These are phyloP conservation scores for Bipolaris gigantea DNA, from an alignment of 2,329 filamentous ascomycete species.

Conservation along the genomic window DNA sequence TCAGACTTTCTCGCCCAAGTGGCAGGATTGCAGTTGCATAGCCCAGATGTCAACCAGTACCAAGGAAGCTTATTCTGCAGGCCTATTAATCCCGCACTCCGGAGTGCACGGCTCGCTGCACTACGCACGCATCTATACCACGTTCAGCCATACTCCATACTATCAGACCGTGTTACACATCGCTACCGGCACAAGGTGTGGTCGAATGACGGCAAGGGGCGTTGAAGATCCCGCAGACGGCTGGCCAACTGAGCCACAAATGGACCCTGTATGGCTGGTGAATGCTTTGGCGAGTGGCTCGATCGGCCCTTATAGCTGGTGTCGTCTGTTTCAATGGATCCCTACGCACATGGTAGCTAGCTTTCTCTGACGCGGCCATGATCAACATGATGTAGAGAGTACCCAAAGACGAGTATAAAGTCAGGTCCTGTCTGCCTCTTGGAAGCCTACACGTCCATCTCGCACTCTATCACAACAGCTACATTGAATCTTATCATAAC, in stretches of 20 bases:
- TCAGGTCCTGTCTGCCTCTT: background rate
- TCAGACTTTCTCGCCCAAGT: background rate
- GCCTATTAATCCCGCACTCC: constrained; percentile 3
- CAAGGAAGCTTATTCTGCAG: constrained; percentile 31
- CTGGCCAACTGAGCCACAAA: constrained; percentile 25
- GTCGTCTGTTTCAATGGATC: constrained; percentile 9
- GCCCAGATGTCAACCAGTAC: constrained; percentile 31
- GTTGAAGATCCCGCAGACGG: constrained; percentile 5
- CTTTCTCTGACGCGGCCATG: constrained; percentile 16
- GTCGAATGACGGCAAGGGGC: constrained; percentile 16
- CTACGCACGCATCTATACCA: constrained; percentile 34
- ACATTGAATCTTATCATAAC: background rate
- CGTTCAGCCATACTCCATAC: constrained; percentile 17
- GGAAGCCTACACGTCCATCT: background rate
- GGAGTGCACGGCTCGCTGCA: constrained; percentile 11
- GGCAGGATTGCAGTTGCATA: too few species aligned
- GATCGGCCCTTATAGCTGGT: constrained; percentile 14
- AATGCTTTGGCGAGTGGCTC: constrained; percentile 25
- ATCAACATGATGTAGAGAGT: constrained; percentile 3
- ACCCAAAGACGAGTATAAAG: constrained; percentile 16
- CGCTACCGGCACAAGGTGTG: background rate
- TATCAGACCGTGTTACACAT: constrained; percentile 1
- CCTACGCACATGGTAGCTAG: background rate
- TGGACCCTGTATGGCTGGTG: constrained; percentile 26
- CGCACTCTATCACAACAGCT: background rate